phyloP scores from a whole-genome alignment of 148 eudicot genomes.

The Rhododendron henanense region DNA sequence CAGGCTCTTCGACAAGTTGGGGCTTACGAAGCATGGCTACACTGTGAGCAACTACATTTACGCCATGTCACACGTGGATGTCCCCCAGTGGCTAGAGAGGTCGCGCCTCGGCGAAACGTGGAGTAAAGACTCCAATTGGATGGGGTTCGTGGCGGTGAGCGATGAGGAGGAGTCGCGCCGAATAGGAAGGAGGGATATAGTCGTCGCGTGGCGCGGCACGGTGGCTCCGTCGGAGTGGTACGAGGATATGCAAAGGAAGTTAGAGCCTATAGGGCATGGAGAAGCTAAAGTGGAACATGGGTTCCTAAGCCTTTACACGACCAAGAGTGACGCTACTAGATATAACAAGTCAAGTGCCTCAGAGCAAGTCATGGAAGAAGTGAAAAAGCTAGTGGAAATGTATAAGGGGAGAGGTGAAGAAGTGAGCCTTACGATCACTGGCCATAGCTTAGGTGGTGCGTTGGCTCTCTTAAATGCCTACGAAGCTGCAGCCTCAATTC shows the following conservation, averaged over 20 bases:
- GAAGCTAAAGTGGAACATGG: slow-evolving; percentile 71
- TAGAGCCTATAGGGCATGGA: slow-evolving; percentile 49
- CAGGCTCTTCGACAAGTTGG: slow-evolving; percentile 45
- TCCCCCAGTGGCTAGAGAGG: slow-evolving; percentile 59
- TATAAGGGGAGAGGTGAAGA: slow-evolving; percentile 45
- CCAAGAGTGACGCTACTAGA: slow-evolving; percentile 38
- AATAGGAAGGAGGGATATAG: slow-evolving; percentile 66
- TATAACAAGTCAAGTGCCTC: slow-evolving; percentile 64
- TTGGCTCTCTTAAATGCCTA: slow-evolving; percentile 60
- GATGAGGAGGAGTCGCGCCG: slow-evolving; percentile 40
- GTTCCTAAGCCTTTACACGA: slow-evolving; percentile 59
- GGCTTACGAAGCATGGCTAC: slow-evolving; percentile 41
- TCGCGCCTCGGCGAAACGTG: slow-evolving; percentile 53
- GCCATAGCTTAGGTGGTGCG: slow-evolving; percentile 85
- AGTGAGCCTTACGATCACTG: slow-evolving; percentile 75
- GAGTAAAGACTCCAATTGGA: slow-evolving; percentile 77
- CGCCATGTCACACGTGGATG: slow-evolving; percentile 62
- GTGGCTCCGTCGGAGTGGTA: slow-evolving; percentile 71
- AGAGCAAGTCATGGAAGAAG: slow-evolving; percentile 63
- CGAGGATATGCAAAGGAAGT: slow-evolving; percentile 52
- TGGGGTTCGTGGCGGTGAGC: slow-evolving; percentile 74
- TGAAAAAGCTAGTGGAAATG: slow-evolving; percentile 27
- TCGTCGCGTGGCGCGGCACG: slow-evolving; percentile 76
- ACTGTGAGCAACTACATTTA: slow-evolving; percentile 57
- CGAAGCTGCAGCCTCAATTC: slow-evolving; percentile 49